Percentiles rank a stretch among this genome's conserved stretches.
phyloP scores from a whole-genome alignment of 208 protist genomes.

The Acanthamoeba lenticulata region DNA sequence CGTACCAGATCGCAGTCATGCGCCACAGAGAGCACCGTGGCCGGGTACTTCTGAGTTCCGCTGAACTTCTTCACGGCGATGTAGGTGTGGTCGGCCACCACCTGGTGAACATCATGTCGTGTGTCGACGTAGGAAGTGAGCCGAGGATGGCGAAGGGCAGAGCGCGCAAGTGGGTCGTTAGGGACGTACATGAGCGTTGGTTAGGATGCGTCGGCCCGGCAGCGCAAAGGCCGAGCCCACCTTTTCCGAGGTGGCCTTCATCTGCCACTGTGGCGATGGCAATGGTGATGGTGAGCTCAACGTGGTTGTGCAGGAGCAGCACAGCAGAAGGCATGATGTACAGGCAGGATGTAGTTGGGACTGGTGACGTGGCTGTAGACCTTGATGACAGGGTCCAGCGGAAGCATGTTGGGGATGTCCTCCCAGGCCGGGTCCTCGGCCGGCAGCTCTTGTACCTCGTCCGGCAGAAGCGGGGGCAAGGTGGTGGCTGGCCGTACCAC shows the following conservation, averaged over 20 bases:
- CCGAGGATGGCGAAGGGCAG: too few species aligned
- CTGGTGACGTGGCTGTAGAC: slow-evolving; percentile 35
- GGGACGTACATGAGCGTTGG: slow-evolving; percentile 38
- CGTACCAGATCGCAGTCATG: slow-evolving; percentile 80
- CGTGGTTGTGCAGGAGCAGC: too few species aligned
- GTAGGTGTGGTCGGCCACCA: slow-evolving; percentile 68
- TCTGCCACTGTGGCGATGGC: neutral
- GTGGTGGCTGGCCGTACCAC: neutral
- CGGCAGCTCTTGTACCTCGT: neutral
- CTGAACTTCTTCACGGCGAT: slow-evolving; percentile 80
- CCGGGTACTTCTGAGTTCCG: slow-evolving; percentile 69
- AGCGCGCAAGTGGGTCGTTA: too few species aligned
- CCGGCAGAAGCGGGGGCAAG: neutral
- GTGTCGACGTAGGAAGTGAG: too few species aligned
- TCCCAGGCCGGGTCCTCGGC: neutral
- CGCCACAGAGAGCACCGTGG: slow-evolving; percentile 78
- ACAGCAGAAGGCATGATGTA: too few species aligned
- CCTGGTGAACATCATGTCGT: slow-evolving; percentile 59
- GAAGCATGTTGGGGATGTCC: slow-evolving; percentile 6
- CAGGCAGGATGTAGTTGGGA: slow-evolving; percentile 50
- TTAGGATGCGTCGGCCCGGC: neutral
- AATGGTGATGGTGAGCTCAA: too few species aligned
- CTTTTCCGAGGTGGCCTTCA: neutral
- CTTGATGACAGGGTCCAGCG: neutral
- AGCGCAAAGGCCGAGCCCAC: slow-evolving; percentile 12